Base-by-base conservation (phyloP, 1,284 basidiomycete genomes). In the Ustilago vetiveriae region DNA sequence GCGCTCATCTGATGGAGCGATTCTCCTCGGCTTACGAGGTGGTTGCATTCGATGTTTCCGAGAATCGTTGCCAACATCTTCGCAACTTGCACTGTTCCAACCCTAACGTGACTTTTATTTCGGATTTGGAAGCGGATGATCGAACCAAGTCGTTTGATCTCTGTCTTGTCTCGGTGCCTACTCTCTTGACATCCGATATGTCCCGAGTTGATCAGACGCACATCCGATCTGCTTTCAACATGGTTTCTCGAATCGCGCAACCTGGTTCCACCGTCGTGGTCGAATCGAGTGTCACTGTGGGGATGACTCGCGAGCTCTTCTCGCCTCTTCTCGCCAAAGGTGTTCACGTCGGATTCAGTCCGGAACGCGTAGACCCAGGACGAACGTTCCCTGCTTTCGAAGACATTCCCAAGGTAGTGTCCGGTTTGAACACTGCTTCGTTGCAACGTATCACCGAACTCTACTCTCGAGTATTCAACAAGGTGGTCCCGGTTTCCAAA, bases 351-450 rank as follows among this genome's bases (percentile, higher is more conserved):
- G 64, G 57, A 3, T 60, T 67, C 48, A 45, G 44, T 14, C 64
- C 64, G 7, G 64, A 67, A 19, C 64, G 57, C 27, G 57, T 67
- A 24, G 64, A 67, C 27, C 64, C 64, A 3, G 64, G 64, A 13
- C 47, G 57, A 6, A 56, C 47, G 2, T 60, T 60, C 44, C 64
- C 64, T 1, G 51, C 52, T 0, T 60, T 60, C 17, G 48, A 67
- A 26, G 64, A 67, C 17, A 67, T 67, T 21, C 64, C 64, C 48
- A 67, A 67, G 41, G 64, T 67, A 1, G 57, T 67, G 8, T 55
- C 56, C 4, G 64, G 64, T 33, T 33, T 67, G 6, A 35, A 67
- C 52, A 13, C 24, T 4, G 23, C 33, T 1, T 67, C 64, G 38
- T 44, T 67, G 7, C 46, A 55, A 13, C 46, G 57, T 9, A 53